Evolutionary conservation across 2,329 filamentous ascomycete genomes (phyloP).

Genomic region (Cladophialophora immunda): DNA sequence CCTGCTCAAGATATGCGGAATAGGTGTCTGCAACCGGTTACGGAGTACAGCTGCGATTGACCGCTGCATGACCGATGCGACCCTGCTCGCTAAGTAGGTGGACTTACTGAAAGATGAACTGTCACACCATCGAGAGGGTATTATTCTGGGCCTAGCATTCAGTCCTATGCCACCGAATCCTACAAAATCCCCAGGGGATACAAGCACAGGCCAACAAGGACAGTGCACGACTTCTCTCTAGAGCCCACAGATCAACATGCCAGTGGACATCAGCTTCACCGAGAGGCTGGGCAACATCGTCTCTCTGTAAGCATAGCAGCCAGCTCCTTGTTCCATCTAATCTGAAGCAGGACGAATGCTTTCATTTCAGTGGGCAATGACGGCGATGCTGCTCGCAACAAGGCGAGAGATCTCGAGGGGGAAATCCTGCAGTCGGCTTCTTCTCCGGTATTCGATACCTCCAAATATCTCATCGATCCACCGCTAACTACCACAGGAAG

Average conservation of each 20-base stretch:
- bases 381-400: slow-evolving; percentile 57
- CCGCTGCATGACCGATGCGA: neutral
- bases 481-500: slow-evolving; percentile 59
- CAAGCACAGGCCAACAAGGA: neutral
- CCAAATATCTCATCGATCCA: neutral
- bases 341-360: slow-evolving; percentile 54
- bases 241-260: slow-evolving; percentile 18
- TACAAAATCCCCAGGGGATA: neutral
- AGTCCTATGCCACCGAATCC: neutral
- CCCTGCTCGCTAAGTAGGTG: neutral
- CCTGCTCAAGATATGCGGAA: neutral
- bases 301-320: slow-evolving; percentile 61
- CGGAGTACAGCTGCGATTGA: neutral
- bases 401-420: slow-evolving; percentile 73
- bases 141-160: neutral
- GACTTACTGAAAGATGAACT: neutral
- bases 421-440: slow-evolving; percentile 67
- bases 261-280: slow-evolving; percentile 59
- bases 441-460: slow-evolving; percentile 60
- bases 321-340: slow-evolving; percentile 32
- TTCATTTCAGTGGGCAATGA: slow-evolving; percentile 55
- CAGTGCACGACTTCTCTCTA: neutral
- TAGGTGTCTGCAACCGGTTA: neutral
- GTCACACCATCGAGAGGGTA: neutral
- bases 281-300: slow-evolving; percentile 71